A percentile compares a stretch with the other conserved stretches of the same genome.
phyloP scores from a whole-genome alignment of 75 land plant genomes.

The Ceratopteris richardii region DNA sequence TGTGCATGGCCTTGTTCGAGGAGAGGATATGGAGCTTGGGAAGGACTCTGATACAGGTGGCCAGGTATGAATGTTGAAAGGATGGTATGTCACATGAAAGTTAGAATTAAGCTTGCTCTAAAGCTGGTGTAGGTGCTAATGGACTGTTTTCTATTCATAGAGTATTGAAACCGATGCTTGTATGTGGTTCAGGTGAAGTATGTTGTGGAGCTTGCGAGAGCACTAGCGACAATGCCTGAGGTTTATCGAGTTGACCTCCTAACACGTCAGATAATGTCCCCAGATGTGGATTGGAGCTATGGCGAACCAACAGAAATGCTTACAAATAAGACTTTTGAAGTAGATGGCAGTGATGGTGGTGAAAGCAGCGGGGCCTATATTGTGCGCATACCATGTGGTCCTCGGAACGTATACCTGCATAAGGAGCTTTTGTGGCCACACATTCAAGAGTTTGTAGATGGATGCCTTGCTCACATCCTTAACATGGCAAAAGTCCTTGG shows the following conservation, averaged over 20 bases:
- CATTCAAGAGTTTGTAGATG: slow-evolving; percentile 70
- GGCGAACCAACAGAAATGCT: slow-evolving; percentile 65
- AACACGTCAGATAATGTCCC: slow-evolving; percentile 53
- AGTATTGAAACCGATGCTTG: too few species aligned
- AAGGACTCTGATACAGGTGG: slow-evolving; percentile 93
- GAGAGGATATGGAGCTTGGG: slow-evolving; percentile 87
- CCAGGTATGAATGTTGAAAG: slow-evolving; percentile 35
- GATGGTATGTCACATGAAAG: too few species aligned
- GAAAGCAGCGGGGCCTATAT: slow-evolving; percentile 74
- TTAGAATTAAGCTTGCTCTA: too few species aligned
- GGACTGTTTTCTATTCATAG: too few species aligned
- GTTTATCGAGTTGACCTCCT: slow-evolving; percentile 73
- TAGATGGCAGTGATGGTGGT: slow-evolving; percentile 17
- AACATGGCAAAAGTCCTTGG: slow-evolving; percentile 56
- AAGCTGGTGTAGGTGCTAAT: too few species aligned
- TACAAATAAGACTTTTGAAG: slow-evolving; percentile 20
- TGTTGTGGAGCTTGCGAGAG: slow-evolving; percentile 82
- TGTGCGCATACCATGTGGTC: slow-evolving; percentile 74
- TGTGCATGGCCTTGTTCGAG: slow-evolving; percentile 72
- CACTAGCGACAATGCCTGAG: slow-evolving; percentile 61
- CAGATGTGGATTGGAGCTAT: slow-evolving; percentile 63
- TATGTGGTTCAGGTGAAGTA: slow-evolving; percentile 96
- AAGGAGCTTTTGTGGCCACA: slow-evolving; percentile 85
- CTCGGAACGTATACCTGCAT: slow-evolving; percentile 47
- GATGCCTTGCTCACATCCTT: slow-evolving; percentile 52